These are phyloP conservation scores for Casuarina glauca DNA, from an alignment of 306 rosid species.

Conservation along the genomic window DNA sequence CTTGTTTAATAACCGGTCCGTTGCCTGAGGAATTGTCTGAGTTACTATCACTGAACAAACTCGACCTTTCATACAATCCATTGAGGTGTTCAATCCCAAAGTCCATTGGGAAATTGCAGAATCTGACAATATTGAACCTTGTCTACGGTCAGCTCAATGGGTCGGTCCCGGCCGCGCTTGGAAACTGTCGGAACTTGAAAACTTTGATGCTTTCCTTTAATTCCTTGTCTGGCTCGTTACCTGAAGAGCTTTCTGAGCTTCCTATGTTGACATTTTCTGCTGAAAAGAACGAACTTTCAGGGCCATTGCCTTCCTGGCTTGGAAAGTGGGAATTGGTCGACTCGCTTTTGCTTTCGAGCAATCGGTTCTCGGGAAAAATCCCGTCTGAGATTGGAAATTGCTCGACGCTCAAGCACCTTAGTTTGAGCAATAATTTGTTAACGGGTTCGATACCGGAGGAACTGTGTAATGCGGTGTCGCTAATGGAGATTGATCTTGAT, in stretches of 20 bases:
- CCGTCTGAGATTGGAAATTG: conserved; percentile 93
- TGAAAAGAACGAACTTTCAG: conserved; percentile 80
- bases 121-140: conserved; percentile 55
- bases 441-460: conserved; percentile 70
- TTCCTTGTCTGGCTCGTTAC: conserved; percentile 74
- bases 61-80: conserved; percentile 90
- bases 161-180: conserved; percentile 78
- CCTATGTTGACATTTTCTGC: conserved; percentile 71
- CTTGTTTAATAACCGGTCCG: conserved; percentile 80
- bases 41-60: conserved; percentile 53
- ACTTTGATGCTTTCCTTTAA: conserved; percentile 79
- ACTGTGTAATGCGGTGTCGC: conserved; percentile 72
- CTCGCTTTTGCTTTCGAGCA: conserved; percentile 63
- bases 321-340: conserved; percentile 64
- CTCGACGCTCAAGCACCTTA: conserved; percentile 56
- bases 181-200: conserved; percentile 60
- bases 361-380: conserved; percentile 65
- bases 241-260: conserved; percentile 81
- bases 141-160: conserved; percentile 73
- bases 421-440: conserved; percentile 72
- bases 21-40: conserved; percentile 71
- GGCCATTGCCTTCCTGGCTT: conserved; percentile 81
- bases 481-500: conserved; percentile 71
- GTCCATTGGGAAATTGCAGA: conserved; percentile 69
- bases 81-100: conserved; percentile 77